Conservation (phyloP, 2,329 filamentous ascomycete genomes). For the Phoma herbarum region DNA sequence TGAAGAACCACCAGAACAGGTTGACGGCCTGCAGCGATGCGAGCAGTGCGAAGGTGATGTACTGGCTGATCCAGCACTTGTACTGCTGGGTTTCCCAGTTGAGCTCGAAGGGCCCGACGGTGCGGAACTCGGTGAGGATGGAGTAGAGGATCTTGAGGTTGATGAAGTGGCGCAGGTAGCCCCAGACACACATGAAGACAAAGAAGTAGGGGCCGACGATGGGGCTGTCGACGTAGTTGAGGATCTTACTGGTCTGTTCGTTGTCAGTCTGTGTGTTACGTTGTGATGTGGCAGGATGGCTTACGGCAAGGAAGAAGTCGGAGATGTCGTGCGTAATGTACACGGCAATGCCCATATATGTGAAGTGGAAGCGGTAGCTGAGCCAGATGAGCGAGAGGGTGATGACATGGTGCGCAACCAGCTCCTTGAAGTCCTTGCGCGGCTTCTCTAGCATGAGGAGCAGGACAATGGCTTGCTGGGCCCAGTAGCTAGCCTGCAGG, state of each 20-base stretch:
- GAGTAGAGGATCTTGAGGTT: constrained; percentile 81
- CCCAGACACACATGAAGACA: constrained; percentile 83
- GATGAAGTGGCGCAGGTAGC: constrained; percentile 87
- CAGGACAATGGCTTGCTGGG: constrained; percentile 90
- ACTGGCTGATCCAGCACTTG: constrained; percentile 75
- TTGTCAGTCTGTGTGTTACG: not conserved
- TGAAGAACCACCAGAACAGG: constrained; percentile 82
- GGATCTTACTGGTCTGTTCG: constrained; percentile 80
- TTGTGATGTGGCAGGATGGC: constrained; percentile 44
- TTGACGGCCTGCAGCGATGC: constrained; percentile 76
- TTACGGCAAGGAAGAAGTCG: constrained; percentile 93
- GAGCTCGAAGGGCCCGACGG: constrained; percentile 76
- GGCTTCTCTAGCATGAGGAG: constrained; percentile 90
- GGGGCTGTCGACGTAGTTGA: constrained; percentile 86
- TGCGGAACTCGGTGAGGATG: constrained; percentile 77
- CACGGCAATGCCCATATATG: constrained; percentile 90
- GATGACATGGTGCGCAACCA: constrained; percentile 91
- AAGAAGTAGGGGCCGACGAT: constrained; percentile 86
- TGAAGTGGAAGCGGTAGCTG: constrained; percentile 96
- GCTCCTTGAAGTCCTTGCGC: constrained; percentile 92
- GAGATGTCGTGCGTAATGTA: constrained; percentile 95
- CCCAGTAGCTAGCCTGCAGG: constrained; percentile 94
- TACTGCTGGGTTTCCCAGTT: constrained; percentile 81
- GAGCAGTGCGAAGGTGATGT: constrained; percentile 72
- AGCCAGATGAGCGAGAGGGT: constrained; percentile 82